These are phyloP conservation scores for Galium porrigens DNA, from an alignment of 305 asterid species.

Conservation along the genomic window DNA sequence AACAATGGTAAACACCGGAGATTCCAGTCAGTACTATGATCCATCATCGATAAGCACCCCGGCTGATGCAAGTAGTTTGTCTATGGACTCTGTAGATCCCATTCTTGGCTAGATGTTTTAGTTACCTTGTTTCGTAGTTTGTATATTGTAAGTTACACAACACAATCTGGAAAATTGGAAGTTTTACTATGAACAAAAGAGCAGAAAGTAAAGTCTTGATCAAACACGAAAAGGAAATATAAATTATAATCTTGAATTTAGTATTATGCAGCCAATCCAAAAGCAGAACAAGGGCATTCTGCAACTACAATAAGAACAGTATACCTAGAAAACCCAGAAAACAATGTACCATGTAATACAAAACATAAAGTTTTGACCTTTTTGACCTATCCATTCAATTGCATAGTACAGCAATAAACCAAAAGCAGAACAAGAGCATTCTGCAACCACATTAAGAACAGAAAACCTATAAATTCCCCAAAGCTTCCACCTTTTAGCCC, in stretches of 20 bases:
- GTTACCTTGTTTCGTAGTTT: no score
- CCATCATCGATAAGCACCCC: neutral
- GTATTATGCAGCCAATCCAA: neutral
- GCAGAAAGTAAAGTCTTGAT: no score
- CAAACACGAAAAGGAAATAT: no score
- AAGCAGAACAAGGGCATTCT: conserved; percentile 6
- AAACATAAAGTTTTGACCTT: no score
- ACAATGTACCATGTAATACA: no score
- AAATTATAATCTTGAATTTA: neutral
- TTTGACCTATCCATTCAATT: conserved; percentile 6
- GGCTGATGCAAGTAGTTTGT: neutral
- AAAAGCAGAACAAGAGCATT: conserved; percentile 3
- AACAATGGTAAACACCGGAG: conserved; percentile 8
- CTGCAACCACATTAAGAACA: neutral
- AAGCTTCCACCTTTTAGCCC: neutral
- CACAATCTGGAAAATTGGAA: no score
- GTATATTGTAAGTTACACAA: no score
- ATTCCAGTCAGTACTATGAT: neutral
- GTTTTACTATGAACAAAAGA: no score
- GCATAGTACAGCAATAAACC: neutral
- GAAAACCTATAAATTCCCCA: neutral
- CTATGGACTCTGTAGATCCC: neutral
- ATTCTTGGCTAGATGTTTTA: neutral
- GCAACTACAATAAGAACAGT: neutral
- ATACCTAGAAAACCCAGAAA: neutral